phyloP scores from a whole-genome alignment of 2,329 filamentous ascomycete species.

The Pestalotiopsis sp. region DNA sequence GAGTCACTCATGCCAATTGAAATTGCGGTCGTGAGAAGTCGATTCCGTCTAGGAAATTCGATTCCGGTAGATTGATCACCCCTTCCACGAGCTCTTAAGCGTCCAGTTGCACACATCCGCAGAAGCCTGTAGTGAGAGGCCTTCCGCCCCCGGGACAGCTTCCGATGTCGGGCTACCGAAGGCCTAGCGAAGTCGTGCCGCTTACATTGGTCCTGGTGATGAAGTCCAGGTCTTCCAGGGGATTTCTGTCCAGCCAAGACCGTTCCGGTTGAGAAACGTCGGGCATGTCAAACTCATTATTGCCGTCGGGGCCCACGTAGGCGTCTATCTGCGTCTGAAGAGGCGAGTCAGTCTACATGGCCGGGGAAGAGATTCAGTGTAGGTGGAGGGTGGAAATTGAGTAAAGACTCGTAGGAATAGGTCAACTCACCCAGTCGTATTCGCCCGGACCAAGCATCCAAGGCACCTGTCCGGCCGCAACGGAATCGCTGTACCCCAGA shows the following conservation, averaged over 20 bases:
- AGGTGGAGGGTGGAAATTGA: background rate
- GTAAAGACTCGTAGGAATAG: background rate
- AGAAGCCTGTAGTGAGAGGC: background rate
- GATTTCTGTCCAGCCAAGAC: constrained; percentile 12
- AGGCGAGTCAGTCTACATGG: background rate
- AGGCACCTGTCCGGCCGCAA: background rate
- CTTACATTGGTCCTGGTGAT: constrained; percentile 1
- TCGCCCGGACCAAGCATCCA: constrained; percentile 7
- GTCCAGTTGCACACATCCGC: background rate
- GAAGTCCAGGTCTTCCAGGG: constrained; percentile 14
- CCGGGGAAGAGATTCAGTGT: background rate
- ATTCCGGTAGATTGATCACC: background rate
- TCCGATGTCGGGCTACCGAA: background rate
- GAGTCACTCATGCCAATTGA: background rate
- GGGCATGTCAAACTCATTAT: background rate
- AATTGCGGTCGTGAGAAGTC: background rate
- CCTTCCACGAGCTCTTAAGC: background rate
- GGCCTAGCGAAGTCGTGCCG: background rate
- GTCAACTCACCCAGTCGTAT: constrained; percentile 16
- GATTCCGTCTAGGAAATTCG: background rate
- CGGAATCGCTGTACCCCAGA: background rate
- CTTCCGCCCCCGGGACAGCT: background rate
- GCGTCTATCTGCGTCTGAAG: background rate
- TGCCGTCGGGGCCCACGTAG: background rate
- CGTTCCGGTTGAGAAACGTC: background rate